Evolutionary conservation across 306 rosid genomes (phyloP).

Genomic region (Dicorynia guianensis): DNA sequence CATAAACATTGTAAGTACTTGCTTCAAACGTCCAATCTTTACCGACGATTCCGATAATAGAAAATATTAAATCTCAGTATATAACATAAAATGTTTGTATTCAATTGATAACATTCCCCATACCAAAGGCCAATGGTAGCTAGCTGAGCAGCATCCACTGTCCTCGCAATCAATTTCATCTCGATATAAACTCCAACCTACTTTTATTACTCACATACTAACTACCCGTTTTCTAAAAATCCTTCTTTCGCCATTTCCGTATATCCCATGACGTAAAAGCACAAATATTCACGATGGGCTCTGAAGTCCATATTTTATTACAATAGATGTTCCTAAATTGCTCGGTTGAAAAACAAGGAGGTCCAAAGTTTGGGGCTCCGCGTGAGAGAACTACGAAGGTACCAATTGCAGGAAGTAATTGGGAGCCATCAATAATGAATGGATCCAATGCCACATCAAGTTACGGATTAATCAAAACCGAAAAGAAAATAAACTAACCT

Average conservation of each 20-base stretch:
- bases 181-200: neutral
- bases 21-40: neutral
- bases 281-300: neutral
- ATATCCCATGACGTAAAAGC: neutral
- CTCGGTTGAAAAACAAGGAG: neutral
- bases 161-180: neutral
- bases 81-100: too few relatives aligned
- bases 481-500: neutral
- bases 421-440: too few relatives aligned
- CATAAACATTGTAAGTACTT: neutral
- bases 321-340: neutral
- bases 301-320: neutral
- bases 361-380: conserved; percentile 24
- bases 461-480: too few relatives aligned
- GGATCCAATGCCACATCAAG: too few relatives aligned
- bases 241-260: neutral
- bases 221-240: neutral
- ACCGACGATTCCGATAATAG: neutral
- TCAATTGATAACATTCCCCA: neutral
- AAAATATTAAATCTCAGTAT: too few relatives aligned
- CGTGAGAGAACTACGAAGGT: neutral
- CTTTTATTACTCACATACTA: neutral
- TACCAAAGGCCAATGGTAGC: neutral
- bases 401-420: neutral
- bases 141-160: conserved; percentile 8